phyloP scores from a whole-genome alignment of 2,329 filamentous ascomycete species.

The Gnomoniopsis smithogilvyi region DNA sequence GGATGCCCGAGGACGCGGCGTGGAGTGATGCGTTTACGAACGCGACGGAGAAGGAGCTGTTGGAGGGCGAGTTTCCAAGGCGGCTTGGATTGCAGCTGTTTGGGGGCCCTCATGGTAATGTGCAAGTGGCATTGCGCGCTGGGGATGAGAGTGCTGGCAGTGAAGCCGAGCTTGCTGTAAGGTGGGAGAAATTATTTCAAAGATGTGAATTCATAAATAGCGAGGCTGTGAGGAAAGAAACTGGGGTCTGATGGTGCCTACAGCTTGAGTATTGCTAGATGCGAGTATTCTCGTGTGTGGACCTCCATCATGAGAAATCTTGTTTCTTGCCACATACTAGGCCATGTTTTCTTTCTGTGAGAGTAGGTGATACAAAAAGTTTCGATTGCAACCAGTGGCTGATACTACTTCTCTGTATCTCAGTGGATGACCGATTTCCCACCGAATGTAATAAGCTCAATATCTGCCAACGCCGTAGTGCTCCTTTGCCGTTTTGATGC shows the following conservation, averaged over 20 bases:
- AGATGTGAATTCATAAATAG: constrained; percentile 24
- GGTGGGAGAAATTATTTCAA: constrained; percentile 23
- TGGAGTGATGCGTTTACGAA: background rate
- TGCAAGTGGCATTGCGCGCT: background rate
- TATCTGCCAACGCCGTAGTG: constrained; percentile 9
- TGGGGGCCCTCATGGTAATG: constrained; percentile 2
- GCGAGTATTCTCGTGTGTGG: too few relatives aligned
- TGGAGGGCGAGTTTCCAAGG: background rate
- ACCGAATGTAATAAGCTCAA: background rate
- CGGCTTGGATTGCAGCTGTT: constrained; percentile 1
- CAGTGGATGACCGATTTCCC: background rate
- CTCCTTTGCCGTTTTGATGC: constrained; percentile 4
- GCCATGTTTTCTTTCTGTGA: too few relatives aligned
- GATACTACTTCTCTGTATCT: too few relatives aligned
- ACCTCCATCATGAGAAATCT: too few relatives aligned
- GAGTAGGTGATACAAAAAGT: too few relatives aligned
- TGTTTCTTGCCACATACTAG: too few relatives aligned
- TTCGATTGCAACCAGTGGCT: too few relatives aligned
- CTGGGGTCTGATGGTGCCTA: too few relatives aligned
- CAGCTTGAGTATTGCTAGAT: too few relatives aligned
- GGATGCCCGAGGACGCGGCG: background rate
- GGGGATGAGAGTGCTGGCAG: background rate
- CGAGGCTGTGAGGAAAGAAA: too few relatives aligned
- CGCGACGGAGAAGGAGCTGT: background rate
- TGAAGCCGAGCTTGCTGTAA: constrained; percentile 16